These are phyloP conservation scores for Sclerotinia borealis DNA, from an alignment of 2,329 filamentous ascomycete species.

Conservation along the genomic window DNA sequence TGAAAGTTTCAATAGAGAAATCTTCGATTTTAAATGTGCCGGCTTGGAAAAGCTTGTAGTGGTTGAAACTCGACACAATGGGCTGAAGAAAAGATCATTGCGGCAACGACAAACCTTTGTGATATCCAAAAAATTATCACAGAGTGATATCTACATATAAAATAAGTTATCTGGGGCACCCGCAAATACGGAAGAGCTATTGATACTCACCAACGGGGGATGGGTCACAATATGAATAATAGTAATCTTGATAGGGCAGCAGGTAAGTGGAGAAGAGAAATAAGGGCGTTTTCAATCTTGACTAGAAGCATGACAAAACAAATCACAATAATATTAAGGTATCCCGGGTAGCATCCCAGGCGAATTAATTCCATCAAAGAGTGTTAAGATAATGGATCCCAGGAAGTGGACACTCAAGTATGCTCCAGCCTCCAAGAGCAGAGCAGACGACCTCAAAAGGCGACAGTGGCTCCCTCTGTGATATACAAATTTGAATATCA, in stretches of 20 bases:
- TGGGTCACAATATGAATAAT: neutral
- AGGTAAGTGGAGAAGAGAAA: neutral
- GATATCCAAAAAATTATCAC: neutral
- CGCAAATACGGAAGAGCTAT: neutral
- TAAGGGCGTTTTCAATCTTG: neutral
- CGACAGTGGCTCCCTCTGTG: neutral
- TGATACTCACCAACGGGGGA: neutral
- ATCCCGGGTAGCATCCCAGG: neutral
- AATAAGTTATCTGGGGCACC: neutral
- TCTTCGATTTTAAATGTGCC: neutral
- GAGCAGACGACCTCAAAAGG: neutral
- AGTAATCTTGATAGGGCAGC: neutral
- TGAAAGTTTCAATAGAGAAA: neutral
- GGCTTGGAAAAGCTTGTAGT: slow-evolving; percentile 1
- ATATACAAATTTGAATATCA: neutral
- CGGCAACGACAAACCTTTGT: neutral
- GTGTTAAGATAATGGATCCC: neutral
- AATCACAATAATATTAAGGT: neutral
- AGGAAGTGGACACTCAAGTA: neutral
- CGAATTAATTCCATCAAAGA: neutral
- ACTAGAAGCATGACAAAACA: neutral
- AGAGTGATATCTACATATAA: neutral
- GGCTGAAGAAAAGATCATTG: neutral
- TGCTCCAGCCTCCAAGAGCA: no score
- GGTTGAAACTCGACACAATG: neutral